Percentiles rank a stretch among this genome's conserved stretches.
Evolutionary conservation across 2,329 filamentous ascomycete species (phyloP).

Genomic region (Xylaria multiplex): DNA sequence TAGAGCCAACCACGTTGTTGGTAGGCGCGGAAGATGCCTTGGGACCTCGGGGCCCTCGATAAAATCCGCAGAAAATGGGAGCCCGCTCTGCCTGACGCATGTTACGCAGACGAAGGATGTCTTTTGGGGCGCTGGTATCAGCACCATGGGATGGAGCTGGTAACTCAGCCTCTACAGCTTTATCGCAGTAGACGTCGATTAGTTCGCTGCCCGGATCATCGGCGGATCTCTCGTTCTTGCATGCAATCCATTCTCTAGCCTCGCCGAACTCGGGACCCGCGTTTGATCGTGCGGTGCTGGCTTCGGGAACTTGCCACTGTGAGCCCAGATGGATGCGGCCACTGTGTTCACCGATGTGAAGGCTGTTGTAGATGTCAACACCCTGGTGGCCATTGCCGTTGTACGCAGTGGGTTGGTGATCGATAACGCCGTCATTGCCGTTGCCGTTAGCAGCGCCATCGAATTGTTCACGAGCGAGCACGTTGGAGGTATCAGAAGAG

Average conservation of each 20-base stretch:
- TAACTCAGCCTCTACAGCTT: no score
- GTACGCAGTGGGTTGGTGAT: not conserved
- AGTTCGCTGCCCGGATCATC: not conserved
- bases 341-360: not conserved
- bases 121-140: not conserved
- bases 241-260: not conserved
- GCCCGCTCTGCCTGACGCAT: not conserved
- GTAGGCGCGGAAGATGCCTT: not conserved
- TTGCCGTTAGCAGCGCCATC: not conserved
- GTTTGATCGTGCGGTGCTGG: not conserved
- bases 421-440: conserved; percentile 23
- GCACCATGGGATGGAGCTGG: not conserved
- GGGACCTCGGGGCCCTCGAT: not conserved
- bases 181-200: no score
- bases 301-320: conserved; percentile 28
- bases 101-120: not conserved
- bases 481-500: not conserved
- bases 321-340: conserved; percentile 24
- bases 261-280: conserved; percentile 7
- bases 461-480: not conserved
- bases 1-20: not conserved
- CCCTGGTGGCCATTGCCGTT: no score
- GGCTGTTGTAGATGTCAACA: conserved; percentile 16
- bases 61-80: not conserved
- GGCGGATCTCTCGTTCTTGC: no score